Base-by-base conservation (phyloP, 1,284 basidiomycete genomes). In the Tylopilus sp. region DNA sequence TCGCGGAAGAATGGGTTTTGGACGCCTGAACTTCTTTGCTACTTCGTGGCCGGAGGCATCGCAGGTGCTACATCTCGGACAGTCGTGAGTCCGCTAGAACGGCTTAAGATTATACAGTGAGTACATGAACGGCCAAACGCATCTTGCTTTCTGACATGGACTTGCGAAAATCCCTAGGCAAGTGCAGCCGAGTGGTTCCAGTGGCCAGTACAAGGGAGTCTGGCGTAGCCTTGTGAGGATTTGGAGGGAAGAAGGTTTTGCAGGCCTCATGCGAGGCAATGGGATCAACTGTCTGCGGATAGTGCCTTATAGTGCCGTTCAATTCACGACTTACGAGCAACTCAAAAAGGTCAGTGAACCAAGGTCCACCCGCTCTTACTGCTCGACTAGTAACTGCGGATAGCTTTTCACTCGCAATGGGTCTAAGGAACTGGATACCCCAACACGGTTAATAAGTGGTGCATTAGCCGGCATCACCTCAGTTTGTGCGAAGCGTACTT, bases 51-150 rank as follows among this genome's bases (percentile, higher is more conserved):
- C 25, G 91, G 91, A 44, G 91, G 91, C 48, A 72, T 84, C 59
- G 88, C 88, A 28, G 88, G 88, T 41, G 88, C 89, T 51, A 81
- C 90, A 9, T 92, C 89, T 54, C 76, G 94, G 50, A 97, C 95
- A 3, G 89, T 97, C 26, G 94, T 97, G 42, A 89, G 84, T 55
- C 94, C 95, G 13, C 70, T 97, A 15, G 95, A 97, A 64, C 73
- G 94, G 48, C 74, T 97, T 44, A 97, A 97, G 72, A 97, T 97
- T 63, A 97, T 97, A 56, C 87, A 96, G 92, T 94, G 60, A 63
- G 86, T 72, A 36, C 28, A 21, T 43, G 18, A 31, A 42, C 26
- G 35, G 28, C 28, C 33, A 26, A n/a, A 36, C 29, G 16, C 15
- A 29, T 30, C 13, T 31, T 43, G 23, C 45, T 36, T 31, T 35